Conservation (phyloP, 768 basidiomycete species). For the Suillus spraguei region DNA sequence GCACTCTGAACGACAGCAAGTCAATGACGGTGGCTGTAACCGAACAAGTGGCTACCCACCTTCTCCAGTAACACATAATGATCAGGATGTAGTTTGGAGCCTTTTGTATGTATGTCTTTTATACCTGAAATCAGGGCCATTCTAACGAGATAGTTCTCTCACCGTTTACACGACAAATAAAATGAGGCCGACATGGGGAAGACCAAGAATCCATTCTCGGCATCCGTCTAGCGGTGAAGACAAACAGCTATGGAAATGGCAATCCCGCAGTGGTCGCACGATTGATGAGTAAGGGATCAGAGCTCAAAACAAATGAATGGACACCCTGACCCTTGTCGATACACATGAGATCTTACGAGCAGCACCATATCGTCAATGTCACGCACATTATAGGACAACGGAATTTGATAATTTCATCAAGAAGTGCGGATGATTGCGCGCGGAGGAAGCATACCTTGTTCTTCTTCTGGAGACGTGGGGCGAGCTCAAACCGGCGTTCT, state of each 20-base stretch:
- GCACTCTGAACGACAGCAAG: slow-evolving; percentile 43
- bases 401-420: slow-evolving; percentile 32
- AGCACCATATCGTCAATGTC: slow-evolving; percentile 27
- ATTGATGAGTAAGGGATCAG: slow-evolving; percentile 25
- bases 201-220: slow-evolving; percentile 28
- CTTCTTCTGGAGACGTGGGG: slow-evolving; percentile 18
- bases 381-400: slow-evolving; percentile 29
- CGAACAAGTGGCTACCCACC: slow-evolving; percentile 40
- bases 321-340: slow-evolving; percentile 13
- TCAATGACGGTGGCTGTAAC: slow-evolving; percentile 23
- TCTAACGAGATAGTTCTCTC: slow-evolving; percentile 21
- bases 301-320: slow-evolving; percentile 18
- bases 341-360: slow-evolving; percentile 17
- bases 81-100: slow-evolving; percentile 12
- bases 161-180: slow-evolving; percentile 32
- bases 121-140: slow-evolving; percentile 24
- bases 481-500: slow-evolving; percentile 33
- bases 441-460: slow-evolving; percentile 5
- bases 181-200: slow-evolving; percentile 29
- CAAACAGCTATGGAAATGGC: slow-evolving; percentile 27
- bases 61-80: slow-evolving; percentile 61
- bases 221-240: slow-evolving; percentile 26
- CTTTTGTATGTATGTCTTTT: slow-evolving; percentile 23
- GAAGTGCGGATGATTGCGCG: slow-evolving; percentile 20
- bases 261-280: slow-evolving; percentile 25